phyloP scores from a whole-genome alignment of 2,329 filamentous ascomycete species.

The Nemania abortiva region DNA sequence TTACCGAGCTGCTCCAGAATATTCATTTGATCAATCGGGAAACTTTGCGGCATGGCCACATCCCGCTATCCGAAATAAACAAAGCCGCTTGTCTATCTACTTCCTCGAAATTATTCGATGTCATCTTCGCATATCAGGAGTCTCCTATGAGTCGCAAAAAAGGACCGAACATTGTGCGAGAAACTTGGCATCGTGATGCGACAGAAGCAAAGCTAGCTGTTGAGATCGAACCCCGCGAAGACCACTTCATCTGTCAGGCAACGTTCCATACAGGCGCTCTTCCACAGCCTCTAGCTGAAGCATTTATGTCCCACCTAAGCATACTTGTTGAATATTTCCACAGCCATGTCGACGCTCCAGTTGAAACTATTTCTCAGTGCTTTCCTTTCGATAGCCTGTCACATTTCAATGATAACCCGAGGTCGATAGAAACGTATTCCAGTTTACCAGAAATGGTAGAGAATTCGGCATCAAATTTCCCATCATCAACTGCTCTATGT shows the following conservation, averaged over 20 bases:
- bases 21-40: conserved; percentile 75
- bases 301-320: conserved; percentile 73
- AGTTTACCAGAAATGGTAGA: conserved; percentile 69
- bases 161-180: conserved; percentile 56
- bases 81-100: conserved; percentile 67
- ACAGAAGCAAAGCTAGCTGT: conserved; percentile 82
- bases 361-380: conserved; percentile 44
- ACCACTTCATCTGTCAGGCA: conserved; percentile 57
- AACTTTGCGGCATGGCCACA: conserved; percentile 70
- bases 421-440: conserved; percentile 51
- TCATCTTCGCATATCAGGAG: conserved; percentile 87
- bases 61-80: conserved; percentile 78
- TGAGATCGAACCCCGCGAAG: conserved; percentile 75
- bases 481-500: conserved; percentile 71
- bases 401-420: conserved; percentile 59
- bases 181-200: conserved; percentile 74
- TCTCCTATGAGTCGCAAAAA: conserved; percentile 61
- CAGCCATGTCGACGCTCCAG: conserved; percentile 43
- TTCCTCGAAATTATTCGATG: conserved; percentile 75
- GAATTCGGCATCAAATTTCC: conserved; percentile 58
- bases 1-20: conserved; percentile 71
- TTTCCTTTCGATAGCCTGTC: conserved; percentile 59
- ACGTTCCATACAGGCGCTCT: conserved; percentile 65
- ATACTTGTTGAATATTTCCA: conserved; percentile 56
- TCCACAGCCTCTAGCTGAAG: conserved; percentile 64